These are phyloP conservation scores for Oenanthe javanica DNA, from an alignment of 140 eudicot genomes.

Conservation along the genomic window DNA sequence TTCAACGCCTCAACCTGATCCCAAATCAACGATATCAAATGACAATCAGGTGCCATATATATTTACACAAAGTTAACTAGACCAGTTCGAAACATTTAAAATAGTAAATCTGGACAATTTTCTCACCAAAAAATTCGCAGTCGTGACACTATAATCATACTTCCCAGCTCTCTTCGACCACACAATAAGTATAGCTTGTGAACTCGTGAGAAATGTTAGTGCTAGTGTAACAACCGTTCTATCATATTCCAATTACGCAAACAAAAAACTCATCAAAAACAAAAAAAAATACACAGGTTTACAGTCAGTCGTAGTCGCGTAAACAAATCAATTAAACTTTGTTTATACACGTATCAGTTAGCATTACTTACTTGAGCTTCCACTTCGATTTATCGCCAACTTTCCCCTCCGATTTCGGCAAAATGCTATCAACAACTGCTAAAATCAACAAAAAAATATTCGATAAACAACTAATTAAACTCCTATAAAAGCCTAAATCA, in stretches of 20 bases:
- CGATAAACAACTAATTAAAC: constrained; percentile 1
- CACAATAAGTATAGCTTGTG: constrained; percentile 91
- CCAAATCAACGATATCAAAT: constrained; percentile 17
- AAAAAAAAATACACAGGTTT: not conserved
- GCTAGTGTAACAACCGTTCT: constrained; percentile 84
- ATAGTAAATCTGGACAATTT: not conserved
- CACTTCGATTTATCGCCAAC: constrained; percentile 53
- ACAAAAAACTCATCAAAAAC: not conserved
- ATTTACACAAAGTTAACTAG: not conserved
- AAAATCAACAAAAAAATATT: not conserved
- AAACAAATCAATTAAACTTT: not conserved
- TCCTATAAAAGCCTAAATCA: constrained; percentile 5
- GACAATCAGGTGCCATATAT: constrained; percentile 7
- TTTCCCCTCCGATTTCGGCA: constrained; percentile 22
- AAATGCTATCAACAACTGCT: constrained; percentile 28
- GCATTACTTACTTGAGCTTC: constrained; percentile 66
- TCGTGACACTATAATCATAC: constrained; percentile 95
- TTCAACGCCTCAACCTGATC: constrained; percentile 86
- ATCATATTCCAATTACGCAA: not conserved
- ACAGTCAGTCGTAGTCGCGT: not conserved
- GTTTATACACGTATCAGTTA: not conserved
- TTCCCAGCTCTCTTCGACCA: constrained; percentile 99
- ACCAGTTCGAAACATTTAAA: not conserved
- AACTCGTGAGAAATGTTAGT: constrained; percentile 86
- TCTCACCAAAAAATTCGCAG: constrained; percentile 94